Percentiles rank a stretch among this genome's conserved stretches.
These are phyloP conservation scores for Pyrenula aspistea DNA, from an alignment of 495 filamentous ascomycete genomes.

Conservation along the genomic window DNA sequence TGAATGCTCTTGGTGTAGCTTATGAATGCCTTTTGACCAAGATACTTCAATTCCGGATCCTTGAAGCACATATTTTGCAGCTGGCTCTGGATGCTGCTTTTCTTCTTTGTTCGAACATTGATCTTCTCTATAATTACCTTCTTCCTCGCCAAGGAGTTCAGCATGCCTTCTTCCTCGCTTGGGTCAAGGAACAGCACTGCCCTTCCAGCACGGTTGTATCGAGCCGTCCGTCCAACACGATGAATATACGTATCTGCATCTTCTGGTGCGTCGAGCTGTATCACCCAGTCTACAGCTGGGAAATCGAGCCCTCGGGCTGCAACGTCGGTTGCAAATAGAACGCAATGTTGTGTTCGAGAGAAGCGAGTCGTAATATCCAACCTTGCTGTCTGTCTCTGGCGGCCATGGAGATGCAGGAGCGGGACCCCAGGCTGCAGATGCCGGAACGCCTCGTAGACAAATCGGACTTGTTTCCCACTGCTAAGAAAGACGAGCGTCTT, in stretches of 20 bases:
- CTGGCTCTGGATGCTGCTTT: slow-evolving; percentile 63
- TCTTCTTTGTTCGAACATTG: slow-evolving; percentile 78
- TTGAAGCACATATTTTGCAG: slow-evolving; percentile 92
- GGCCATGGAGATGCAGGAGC: slow-evolving; percentile 86
- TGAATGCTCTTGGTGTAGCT: slow-evolving; percentile 74
- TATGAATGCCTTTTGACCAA: slow-evolving; percentile 91
- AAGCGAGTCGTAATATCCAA: slow-evolving; percentile 79
- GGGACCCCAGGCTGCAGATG: slow-evolving; percentile 92
- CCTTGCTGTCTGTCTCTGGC: slow-evolving; percentile 81
- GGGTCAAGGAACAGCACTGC: slow-evolving; percentile 90
- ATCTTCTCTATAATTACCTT: slow-evolving; percentile 78
- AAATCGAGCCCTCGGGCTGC: slow-evolving; percentile 91
- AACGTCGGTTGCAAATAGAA: slow-evolving; percentile 91
- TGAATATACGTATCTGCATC: slow-evolving; percentile 97
- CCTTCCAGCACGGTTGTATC: slow-evolving; percentile 78
- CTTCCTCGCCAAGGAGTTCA: slow-evolving; percentile 70
- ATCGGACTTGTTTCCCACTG: slow-evolving; percentile 91
- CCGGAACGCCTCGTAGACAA: slow-evolving; percentile 85
- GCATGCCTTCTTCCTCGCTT: slow-evolving; percentile 77
- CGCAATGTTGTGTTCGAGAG: slow-evolving; percentile 61
- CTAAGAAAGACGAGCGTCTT: slow-evolving; percentile 94
- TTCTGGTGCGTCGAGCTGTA: slow-evolving; percentile 90
- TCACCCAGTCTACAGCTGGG: slow-evolving; percentile 94
- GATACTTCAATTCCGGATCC: slow-evolving; percentile 84
- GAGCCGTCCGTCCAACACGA: slow-evolving; percentile 84